Conservation (phyloP, 768 basidiomycete genomes). For the Leccinum subgranulosum region DNA sequence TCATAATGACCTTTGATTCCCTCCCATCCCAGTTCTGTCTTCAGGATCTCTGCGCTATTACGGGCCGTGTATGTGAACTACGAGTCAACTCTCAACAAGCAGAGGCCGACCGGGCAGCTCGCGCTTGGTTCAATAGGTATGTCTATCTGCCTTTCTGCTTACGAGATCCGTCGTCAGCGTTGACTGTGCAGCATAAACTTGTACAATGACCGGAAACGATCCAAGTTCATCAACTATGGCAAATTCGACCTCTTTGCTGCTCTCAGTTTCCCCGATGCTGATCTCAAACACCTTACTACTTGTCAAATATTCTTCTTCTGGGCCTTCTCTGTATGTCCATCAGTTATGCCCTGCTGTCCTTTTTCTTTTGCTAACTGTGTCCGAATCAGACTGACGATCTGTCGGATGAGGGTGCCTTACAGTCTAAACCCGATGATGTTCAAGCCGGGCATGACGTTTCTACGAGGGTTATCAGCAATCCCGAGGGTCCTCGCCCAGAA, state of each 20-base stretch:
- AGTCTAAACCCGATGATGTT: constrained; percentile 34
- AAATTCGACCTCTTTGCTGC: constrained; percentile 39
- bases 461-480: constrained; percentile 25
- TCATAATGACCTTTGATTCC: constrained; percentile 29
- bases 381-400: constrained; percentile 33
- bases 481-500: constrained; percentile 27
- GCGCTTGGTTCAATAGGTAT: constrained; percentile 35
- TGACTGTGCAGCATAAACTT: constrained; percentile 25
- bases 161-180: not conserved
- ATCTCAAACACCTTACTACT: constrained; percentile 32
- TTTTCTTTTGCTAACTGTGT: constrained; percentile 3
- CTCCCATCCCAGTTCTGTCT: constrained; percentile 37
- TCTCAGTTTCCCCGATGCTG: constrained; percentile 38
- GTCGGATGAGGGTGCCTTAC: constrained; percentile 35
- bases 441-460: constrained; percentile 34
- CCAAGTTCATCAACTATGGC: constrained; percentile 35
- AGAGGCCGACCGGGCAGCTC: constrained; percentile 32
- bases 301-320: constrained; percentile 38
- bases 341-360: not conserved
- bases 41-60: constrained; percentile 34
- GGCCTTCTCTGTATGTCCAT: constrained; percentile 35
- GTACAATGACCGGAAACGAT: constrained; percentile 35
- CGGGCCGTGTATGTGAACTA: constrained; percentile 36
- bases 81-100: constrained; percentile 32
- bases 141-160: not conserved